Evolutionary conservation across 2,329 filamentous ascomycete genomes (phyloP).

Genomic region (Diaporthe caulivora): DNA sequence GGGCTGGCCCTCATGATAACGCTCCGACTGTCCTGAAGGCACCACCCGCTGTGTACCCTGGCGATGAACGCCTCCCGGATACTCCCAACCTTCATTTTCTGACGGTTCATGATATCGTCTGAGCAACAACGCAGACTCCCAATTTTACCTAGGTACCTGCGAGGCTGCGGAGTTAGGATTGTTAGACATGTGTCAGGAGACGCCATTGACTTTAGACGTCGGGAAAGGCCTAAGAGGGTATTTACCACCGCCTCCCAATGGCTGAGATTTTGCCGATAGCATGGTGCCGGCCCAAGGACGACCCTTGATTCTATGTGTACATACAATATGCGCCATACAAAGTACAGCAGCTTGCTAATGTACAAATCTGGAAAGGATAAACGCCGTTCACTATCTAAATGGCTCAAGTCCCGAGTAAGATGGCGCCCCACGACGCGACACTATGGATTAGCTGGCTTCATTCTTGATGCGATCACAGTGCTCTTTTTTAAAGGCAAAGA

Average conservation of each 20-base stretch:
- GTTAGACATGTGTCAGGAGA: too few species aligned
- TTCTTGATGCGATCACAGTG: too few species aligned
- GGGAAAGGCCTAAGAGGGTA: too few species aligned
- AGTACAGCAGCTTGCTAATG: too few species aligned
- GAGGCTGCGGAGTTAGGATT: not conserved
- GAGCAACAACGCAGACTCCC: not conserved
- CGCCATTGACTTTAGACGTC: not conserved
- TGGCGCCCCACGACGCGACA: too few species aligned
- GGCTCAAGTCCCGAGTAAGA: too few species aligned
- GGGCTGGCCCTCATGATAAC: not conserved
- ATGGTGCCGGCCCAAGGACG: not conserved
- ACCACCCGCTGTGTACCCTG: not conserved
- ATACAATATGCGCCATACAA: not conserved
- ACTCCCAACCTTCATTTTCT: conserved; percentile 10
- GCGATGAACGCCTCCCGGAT: not conserved
- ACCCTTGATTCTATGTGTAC: not conserved
- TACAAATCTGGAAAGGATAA: too few species aligned
- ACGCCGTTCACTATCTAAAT: too few species aligned
- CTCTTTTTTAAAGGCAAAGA: too few species aligned
- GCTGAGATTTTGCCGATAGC: too few species aligned
- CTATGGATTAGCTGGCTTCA: too few species aligned
- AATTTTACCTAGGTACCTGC: fast-evolving
- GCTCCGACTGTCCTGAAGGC: not conserved
- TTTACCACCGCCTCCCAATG: fast-evolving
- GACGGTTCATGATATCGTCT: conserved; percentile 7